Base-by-base conservation (phyloP, 2,329 filamentous ascomycete species). In the Aspergillus sp. region DNA sequence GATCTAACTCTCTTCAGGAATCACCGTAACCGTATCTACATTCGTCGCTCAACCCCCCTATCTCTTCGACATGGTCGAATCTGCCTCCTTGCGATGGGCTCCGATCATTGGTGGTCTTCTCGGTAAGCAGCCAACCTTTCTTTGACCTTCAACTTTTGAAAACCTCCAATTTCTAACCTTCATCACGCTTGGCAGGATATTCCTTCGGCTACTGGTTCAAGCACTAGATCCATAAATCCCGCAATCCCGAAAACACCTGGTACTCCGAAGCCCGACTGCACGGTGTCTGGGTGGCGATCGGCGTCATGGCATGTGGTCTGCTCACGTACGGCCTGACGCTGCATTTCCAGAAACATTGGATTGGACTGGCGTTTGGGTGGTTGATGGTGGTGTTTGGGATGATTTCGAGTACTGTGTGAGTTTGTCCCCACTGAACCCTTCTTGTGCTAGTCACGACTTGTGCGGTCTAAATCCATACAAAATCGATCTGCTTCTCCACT, bases 361-460 rank as follows among this genome's bases (percentile, higher is more conserved):
- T 76, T 22, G 74, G 74, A 0, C 62, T 77, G 31, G 74, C 71
- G 0, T 71, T 77, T 58, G 74, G 74, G 3, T 77, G 74, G 74
- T 61, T 70, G 7, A 69, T 77, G 67, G 73, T 76, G 9, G 74
- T 74, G 49, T 65, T 71, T 11, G 74, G 73, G 12, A 70, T 76
- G 69, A 68, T 75, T 26, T 71, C 63, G 7, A 73, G 63, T 6
- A 73, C 71, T 50, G 74, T 76, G 71, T 74, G 59, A 59, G 68
- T 68, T 7, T n/a, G 9, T 68, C 14, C 14, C 36, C 14, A 24
- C 24, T 5, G 4, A 4, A 2, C 14, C 36, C 2, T 42, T 16
- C 32, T 2, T 36, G 10, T 36, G 7, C 32, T 11, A 36, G 32
- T 36, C 4, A 1, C 1, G 26, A 29, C 26, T 29, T 29, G 26